These are phyloP conservation scores for Aspergillus udagawae DNA, from an alignment of 2,329 filamentous ascomycete genomes.

Conservation along the genomic window DNA sequence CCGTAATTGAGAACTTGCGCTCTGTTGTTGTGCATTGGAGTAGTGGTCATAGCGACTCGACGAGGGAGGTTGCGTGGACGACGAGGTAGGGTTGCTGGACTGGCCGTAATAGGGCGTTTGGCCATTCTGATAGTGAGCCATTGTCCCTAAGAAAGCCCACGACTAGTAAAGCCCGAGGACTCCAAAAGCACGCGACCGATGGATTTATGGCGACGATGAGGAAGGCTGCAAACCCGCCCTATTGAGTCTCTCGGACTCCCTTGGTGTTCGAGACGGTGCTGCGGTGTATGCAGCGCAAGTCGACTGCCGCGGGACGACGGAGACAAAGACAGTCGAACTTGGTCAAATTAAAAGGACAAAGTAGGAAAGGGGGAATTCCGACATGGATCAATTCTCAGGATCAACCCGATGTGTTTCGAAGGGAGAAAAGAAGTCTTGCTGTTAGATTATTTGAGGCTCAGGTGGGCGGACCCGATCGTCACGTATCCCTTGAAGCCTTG, in stretches of 20 bases:
- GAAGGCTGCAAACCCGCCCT: not conserved
- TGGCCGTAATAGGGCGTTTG: constrained; percentile 46
- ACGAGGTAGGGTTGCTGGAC: constrained; percentile 23
- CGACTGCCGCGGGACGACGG: not conserved
- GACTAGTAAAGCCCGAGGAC: not conserved
- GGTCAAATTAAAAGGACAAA: not conserved
- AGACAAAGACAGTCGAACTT: not conserved
- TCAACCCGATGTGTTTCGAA: not conserved
- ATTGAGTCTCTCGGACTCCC: not conserved
- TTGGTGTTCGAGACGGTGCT: not conserved
- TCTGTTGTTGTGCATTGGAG: constrained; percentile 28
- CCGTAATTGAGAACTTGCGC: constrained; percentile 40
- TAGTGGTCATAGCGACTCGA: constrained; percentile 39
- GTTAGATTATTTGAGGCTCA: not conserved
- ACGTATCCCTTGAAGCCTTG: not conserved
- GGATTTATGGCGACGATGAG: not conserved
- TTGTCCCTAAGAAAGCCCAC: constrained; percentile 21
- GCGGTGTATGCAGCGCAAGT: not conserved
- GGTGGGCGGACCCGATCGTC: not conserved
- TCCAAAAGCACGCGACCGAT: not conserved
- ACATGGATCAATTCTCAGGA: not conserved
- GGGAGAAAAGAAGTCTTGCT: not conserved
- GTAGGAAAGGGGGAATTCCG: not conserved
- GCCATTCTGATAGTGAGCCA: constrained; percentile 56
- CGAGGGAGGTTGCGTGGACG: constrained; percentile 24